These are phyloP conservation scores for Apiotrichum akiyoshidainum DNA, from an alignment of 1,284 basidiomycete species.

Conservation along the genomic window DNA sequence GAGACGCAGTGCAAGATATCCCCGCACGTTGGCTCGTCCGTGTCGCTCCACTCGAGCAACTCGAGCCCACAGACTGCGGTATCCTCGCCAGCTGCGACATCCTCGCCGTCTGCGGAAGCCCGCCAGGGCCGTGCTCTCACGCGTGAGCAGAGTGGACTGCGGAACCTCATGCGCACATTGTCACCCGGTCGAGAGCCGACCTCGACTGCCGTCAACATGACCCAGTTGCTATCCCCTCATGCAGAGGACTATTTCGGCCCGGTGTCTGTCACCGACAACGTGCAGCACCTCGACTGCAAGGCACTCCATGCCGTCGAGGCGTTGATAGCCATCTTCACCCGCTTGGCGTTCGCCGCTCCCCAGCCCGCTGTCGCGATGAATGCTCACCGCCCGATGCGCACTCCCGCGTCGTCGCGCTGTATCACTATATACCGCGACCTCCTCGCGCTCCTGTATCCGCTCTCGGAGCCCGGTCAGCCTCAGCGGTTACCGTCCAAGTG, in stretches of 20 bases:
- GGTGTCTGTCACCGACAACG: not conserved
- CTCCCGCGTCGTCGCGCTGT: slow-evolving; percentile 51
- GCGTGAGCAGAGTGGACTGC: slow-evolving; percentile 23
- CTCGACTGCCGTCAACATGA: not conserved
- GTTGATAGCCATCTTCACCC: slow-evolving; percentile 54
- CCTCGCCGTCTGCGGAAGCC: not conserved
- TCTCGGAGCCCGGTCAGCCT: slow-evolving; percentile 23
- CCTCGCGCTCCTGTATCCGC: slow-evolving; percentile 49
- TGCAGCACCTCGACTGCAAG: slow-evolving; percentile 40
- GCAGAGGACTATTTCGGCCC: slow-evolving; percentile 10
- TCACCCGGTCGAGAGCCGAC: slow-evolving; percentile 23
- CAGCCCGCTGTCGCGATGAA: slow-evolving; percentile 32
- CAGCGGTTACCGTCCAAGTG: slow-evolving; percentile 52
- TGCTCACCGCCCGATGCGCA: slow-evolving; percentile 35
- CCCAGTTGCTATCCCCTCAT: slow-evolving; percentile 5
- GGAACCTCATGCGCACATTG: slow-evolving; percentile 36
- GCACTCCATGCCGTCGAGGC: slow-evolving; percentile 48
- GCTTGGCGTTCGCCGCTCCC: slow-evolving; percentile 47
- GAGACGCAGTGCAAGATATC: slow-evolving; percentile 29
- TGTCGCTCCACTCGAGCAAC: not conserved
- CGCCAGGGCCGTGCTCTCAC: slow-evolving; percentile 10
- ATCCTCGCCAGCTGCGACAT: not conserved
- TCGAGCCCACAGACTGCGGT: not conserved
- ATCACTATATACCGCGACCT: slow-evolving; percentile 54
- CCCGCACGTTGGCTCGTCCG: not conserved